Evolutionary conservation across 768 basidiomycete genomes (phyloP), one percentile per base, ranked within the genome.

Genomic region (Boletellus sp.): DNA sequence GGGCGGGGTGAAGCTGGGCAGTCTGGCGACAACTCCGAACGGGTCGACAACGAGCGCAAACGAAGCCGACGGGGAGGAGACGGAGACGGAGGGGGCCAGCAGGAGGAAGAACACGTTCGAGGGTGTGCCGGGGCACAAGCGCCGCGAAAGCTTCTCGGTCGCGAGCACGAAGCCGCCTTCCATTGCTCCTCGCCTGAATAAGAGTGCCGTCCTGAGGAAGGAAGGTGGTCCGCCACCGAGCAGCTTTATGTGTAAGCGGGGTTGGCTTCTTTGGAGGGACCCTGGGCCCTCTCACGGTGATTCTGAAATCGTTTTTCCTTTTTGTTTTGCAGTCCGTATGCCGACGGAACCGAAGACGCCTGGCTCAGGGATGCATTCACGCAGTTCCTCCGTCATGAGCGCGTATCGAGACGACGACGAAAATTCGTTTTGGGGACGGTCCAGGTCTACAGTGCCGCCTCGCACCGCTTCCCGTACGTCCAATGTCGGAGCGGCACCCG

Each of bases 51-150:
- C 53, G 34, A 64, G 56, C 31, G 58, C 65, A 10, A 60, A 55
- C 44, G 67, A 63, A 35, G 63, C 66, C 2, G 63, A 68, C 42
- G 65, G 63, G 15, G 60, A 63, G 39, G 57, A 64, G 32, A 59
- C 67, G 23, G 58, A 60, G 58, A 65, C 51, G 4, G 66, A 67
- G 50, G 38, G 22, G 1, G 35, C 13, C 12, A 59, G 60, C 52
- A 67, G 62, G 35, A 67, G 62, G 35, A 77, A 75, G 65, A 65
- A 66, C 28, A 80, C 76, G 0, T 93, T 91, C 58, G 85, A 86
- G 0, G 88, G 88, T 31, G 84, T 92, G 3, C 90, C 90, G 6
- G 90, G 90, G 0, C 90, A 93, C 60, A 92, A 92, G 68, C 75
- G 90, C 47, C 72, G 85, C 23, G 87, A 89, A 62, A 80, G 79